Evolutionary conservation across 2,329 filamentous ascomycete genomes (phyloP).

Genomic region (Aspergillus tubingensis): DNA sequence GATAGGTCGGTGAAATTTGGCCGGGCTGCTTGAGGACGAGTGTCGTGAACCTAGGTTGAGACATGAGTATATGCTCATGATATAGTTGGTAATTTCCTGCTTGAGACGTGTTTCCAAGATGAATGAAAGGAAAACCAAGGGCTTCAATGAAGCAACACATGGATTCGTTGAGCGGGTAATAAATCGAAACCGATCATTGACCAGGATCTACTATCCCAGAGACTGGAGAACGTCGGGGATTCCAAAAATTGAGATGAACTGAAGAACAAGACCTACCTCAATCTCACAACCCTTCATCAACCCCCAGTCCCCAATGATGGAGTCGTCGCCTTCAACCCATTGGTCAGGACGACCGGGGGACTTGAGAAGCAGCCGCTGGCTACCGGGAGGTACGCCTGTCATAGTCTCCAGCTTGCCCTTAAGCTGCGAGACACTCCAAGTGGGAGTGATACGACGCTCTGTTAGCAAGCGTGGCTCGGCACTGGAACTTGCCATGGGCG

Average conservation of each 20-base stretch:
- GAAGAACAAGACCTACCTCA: conserved; percentile 35
- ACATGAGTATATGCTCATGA: too few species aligned
- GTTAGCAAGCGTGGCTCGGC: conserved; percentile 56
- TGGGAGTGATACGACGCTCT: conserved; percentile 87
- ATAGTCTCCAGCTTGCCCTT: conserved; percentile 88
- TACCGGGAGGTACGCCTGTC: conserved; percentile 82
- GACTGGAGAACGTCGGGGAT: background rate
- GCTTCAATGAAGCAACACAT: background rate
- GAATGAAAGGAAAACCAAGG: background rate
- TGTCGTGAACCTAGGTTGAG: conserved; percentile 69
- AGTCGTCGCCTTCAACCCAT: conserved; percentile 71
- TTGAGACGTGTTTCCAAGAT: too few species aligned
- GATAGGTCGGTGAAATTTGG: conserved; percentile 81
- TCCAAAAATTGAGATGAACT: conserved; percentile 1
- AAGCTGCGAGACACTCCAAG: conserved; percentile 83
- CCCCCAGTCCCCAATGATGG: conserved; percentile 56
- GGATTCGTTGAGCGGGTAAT: background rate
- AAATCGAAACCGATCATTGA: background rate
- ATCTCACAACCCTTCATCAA: conserved; percentile 47
- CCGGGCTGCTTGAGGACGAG: conserved; percentile 71
- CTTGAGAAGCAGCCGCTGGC: conserved; percentile 74
- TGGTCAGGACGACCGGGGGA: conserved; percentile 61
- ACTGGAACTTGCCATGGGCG: conserved; percentile 21
- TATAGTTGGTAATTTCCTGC: too few species aligned
- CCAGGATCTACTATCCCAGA: background rate